A percentile compares a stretch with the other conserved stretches of the same genome.
These are phyloP conservation scores for Xylaria sp. DNA, from an alignment of 2,329 filamentous ascomycete genomes.

Conservation along the genomic window DNA sequence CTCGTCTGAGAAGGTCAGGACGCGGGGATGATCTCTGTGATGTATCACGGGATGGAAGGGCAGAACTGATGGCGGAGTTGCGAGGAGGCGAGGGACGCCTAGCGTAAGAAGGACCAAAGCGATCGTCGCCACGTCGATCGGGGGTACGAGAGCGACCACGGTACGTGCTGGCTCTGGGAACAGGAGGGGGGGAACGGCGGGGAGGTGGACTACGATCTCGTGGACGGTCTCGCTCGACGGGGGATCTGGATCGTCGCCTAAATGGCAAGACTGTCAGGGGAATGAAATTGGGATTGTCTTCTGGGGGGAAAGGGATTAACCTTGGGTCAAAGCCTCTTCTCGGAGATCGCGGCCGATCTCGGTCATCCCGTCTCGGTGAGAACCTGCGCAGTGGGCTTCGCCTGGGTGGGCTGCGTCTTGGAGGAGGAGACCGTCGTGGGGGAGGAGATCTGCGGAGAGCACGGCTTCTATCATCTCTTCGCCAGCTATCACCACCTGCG, in stretches of 20 bases:
- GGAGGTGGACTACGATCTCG: slow-evolving; percentile 41
- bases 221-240: slow-evolving; percentile 54
- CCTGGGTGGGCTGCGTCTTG: slow-evolving; percentile 43
- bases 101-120: slow-evolving; percentile 45
- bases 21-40: slow-evolving; percentile 62
- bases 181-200: slow-evolving; percentile 47
- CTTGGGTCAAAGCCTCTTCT: slow-evolving; percentile 48
- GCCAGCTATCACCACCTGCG: slow-evolving; percentile 43
- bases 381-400: slow-evolving; percentile 45
- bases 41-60: slow-evolving; percentile 55
- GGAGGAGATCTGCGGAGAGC: slow-evolving; percentile 46
- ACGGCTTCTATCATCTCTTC: slow-evolving; percentile 48
- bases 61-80: slow-evolving; percentile 56
- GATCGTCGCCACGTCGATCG: slow-evolving; percentile 55
- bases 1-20: slow-evolving; percentile 50
- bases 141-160: slow-evolving; percentile 59
- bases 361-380: slow-evolving; percentile 47
- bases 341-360: slow-evolving; percentile 48
- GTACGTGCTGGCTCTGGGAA: slow-evolving; percentile 51
- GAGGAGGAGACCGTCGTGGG: slow-evolving; percentile 42
- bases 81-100: slow-evolving; percentile 56
- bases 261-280: slow-evolving; percentile 37
- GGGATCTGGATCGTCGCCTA: slow-evolving; percentile 62
- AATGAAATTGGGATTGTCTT: slow-evolving; percentile 35
- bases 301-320: slow-evolving; percentile 40